These are phyloP conservation scores for Haematococcus lacustris DNA, from an alignment of 139 green algal genomes.

Conservation along the genomic window DNA sequence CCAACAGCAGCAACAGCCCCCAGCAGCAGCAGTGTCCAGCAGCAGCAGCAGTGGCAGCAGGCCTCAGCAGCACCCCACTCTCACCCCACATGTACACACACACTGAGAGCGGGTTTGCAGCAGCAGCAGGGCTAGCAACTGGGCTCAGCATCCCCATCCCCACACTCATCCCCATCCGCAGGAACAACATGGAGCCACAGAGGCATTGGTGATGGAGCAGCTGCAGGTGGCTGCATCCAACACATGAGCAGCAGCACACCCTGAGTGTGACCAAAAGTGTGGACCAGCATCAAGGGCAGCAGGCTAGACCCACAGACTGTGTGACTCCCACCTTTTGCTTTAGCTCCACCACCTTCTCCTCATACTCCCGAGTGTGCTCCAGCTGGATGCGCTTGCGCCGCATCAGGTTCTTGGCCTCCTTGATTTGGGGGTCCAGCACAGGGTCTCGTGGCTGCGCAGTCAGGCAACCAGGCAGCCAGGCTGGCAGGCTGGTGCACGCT, in stretches of 20 bases:
- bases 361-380: slow-evolving; percentile 56
- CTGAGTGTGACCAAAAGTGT: too few species aligned
- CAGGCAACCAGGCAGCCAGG: neutral
- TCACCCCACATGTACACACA: neutral
- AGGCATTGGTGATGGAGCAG: too few species aligned
- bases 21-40: neutral
- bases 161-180: too few species aligned
- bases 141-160: too few species aligned
- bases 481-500: neutral
- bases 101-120: neutral
- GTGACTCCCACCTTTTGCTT: slow-evolving; percentile 58
- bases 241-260: too few species aligned
- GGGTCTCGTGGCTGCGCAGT: slow-evolving; percentile 34
- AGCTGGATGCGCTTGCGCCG: slow-evolving; percentile 64
- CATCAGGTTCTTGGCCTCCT: slow-evolving; percentile 52
- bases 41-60: neutral
- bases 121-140: neutral
- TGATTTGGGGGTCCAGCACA: slow-evolving; percentile 40
- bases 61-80: neutral
- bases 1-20: neutral
- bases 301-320: too few species aligned
- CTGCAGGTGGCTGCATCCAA: too few species aligned
- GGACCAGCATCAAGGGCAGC: too few species aligned
- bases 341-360: slow-evolving; percentile 56
- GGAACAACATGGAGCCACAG: too few species aligned